Evolutionary conservation across 257 asterid genomes (phyloP).

Genomic region (Anisodus tanguticus): DNA sequence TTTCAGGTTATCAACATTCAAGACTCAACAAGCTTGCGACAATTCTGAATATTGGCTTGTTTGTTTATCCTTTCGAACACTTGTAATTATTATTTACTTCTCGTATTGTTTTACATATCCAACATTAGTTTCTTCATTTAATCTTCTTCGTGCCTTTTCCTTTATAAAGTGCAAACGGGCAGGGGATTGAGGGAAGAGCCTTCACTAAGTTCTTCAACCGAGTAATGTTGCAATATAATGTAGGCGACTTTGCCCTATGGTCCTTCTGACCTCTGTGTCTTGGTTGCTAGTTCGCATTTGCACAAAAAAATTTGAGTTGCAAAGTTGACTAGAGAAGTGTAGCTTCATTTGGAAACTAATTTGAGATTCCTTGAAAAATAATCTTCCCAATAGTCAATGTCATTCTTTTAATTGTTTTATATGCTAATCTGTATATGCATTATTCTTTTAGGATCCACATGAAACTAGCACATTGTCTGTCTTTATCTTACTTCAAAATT

Average conservation of each 20-base stretch:
- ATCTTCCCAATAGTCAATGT: neutral
- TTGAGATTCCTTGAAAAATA: constrained; percentile 14
- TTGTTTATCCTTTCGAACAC: too few species aligned
- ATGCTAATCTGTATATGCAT: constrained; percentile 6
- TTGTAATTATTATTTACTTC: too few species aligned
- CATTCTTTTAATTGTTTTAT: constrained; percentile 7
- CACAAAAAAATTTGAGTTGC: neutral
- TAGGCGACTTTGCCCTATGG: neutral
- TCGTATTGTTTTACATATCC: too few species aligned
- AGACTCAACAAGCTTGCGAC: too few species aligned
- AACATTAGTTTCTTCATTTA: neutral
- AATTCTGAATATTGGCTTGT: too few species aligned
- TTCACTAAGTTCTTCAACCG: neutral
- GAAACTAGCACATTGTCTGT: constrained; percentile 14
- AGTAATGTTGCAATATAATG: neutral
- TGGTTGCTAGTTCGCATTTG: too few species aligned
- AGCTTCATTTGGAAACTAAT: neutral
- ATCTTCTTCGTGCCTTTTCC: constrained; percentile 15
- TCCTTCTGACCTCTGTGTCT: constrained; percentile 5
- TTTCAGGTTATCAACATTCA: too few species aligned
- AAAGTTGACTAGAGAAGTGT: neutral
- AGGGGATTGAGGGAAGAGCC: neutral
- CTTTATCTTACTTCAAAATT: neutral
- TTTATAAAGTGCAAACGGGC: neutral
- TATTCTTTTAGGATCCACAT: neutral